Conservation (phyloP, 2,329 filamentous ascomycete species). For the Fusarium newnesense region DNA sequence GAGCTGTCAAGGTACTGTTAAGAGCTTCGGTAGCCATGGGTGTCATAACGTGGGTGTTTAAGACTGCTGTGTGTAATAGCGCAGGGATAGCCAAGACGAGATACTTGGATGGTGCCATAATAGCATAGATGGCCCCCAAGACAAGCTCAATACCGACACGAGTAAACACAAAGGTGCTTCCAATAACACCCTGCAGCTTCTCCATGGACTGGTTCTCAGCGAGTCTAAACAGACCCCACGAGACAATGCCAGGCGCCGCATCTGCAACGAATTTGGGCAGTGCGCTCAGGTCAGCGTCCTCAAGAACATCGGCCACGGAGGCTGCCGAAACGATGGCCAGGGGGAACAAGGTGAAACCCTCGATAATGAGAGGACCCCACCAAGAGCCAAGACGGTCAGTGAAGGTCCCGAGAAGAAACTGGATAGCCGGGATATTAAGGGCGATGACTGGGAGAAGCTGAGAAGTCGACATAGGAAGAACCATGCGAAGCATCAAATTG, state of each 20-base stretch:
- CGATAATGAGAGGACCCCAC: slow-evolving; percentile 80
- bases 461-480: slow-evolving; percentile 60
- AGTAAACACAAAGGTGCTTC: slow-evolving; percentile 71
- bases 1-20: slow-evolving; percentile 71
- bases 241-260: slow-evolving; percentile 71
- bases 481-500: slow-evolving; percentile 63
- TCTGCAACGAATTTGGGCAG: slow-evolving; percentile 69
- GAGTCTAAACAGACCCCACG: slow-evolving; percentile 73
- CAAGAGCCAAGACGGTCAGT: slow-evolving; percentile 74
- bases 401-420: slow-evolving; percentile 75
- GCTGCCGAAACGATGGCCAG: slow-evolving; percentile 72
- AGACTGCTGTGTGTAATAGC: slow-evolving; percentile 73
- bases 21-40: slow-evolving; percentile 68
- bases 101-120: slow-evolving; percentile 75
- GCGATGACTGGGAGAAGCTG: slow-evolving; percentile 77
- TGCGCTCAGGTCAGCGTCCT: slow-evolving; percentile 66
- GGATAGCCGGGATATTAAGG: slow-evolving; percentile 77
- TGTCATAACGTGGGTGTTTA: slow-evolving; percentile 79
- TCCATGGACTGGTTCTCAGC: slow-evolving; percentile 54
- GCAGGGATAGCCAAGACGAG: slow-evolving; percentile 76
- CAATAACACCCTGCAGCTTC: slow-evolving; percentile 63
- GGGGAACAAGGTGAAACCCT: slow-evolving; percentile 77
- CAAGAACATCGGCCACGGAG: slow-evolving; percentile 71
- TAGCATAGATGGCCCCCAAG: slow-evolving; percentile 71
- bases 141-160: slow-evolving; percentile 78